Conservation (phyloP, 495 filamentous ascomycete genomes). For the Hyaloscypha bicolor region DNA sequence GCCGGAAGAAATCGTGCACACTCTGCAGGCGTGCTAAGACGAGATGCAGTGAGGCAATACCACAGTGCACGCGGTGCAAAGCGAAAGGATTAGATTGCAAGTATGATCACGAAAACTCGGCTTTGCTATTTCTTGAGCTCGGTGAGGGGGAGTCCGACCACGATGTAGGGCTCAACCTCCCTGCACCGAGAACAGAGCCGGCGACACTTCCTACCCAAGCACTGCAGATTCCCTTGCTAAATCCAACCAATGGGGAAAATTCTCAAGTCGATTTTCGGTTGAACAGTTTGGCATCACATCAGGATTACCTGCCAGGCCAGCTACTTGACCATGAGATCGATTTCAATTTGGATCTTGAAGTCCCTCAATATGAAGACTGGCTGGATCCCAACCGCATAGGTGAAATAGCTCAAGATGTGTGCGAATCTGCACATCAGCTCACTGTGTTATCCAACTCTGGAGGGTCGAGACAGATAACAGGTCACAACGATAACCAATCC, state of each 20-base stretch:
- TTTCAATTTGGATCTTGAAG: neutral
- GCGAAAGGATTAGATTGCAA: neutral
- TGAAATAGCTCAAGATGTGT: neutral
- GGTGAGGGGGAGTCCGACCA: neutral
- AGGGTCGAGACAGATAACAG: neutral
- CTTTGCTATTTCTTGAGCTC: neutral
- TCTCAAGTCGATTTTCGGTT: neutral
- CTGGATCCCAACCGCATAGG: neutral
- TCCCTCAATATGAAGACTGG: neutral
- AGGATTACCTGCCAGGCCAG: neutral
- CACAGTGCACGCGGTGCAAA: constrained; percentile 9
- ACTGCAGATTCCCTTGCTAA: neutral
- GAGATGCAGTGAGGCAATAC: constrained; percentile 7
- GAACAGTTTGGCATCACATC: neutral
- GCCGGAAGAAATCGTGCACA: constrained; percentile 5
- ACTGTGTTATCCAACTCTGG: too few species aligned
- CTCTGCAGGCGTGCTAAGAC: constrained; percentile 5
- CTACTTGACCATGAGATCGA: neutral
- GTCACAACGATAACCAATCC: neutral
- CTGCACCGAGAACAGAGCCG: neutral
- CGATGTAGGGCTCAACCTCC: neutral
- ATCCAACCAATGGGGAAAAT: neutral
- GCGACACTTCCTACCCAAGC: neutral
- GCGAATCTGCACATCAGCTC: neutral
- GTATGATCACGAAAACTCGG: neutral